phyloP scores from a whole-genome alignment of 805 yeast genomes.

The Barnettozyma botsteinii region DNA sequence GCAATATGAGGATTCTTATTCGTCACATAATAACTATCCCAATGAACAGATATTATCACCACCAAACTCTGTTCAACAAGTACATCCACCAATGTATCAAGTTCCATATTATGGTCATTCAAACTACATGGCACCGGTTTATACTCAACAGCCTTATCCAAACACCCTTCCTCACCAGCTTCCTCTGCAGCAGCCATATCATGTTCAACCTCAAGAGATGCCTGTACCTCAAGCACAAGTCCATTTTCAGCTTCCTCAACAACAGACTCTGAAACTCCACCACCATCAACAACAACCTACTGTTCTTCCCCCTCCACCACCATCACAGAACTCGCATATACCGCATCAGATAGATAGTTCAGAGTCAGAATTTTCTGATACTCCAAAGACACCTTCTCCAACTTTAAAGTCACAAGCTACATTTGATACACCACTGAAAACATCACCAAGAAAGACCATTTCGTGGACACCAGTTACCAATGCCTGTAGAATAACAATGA shows the following conservation, averaged over 20 bases:
- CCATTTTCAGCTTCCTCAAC: too few species aligned
- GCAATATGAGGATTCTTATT: neutral
- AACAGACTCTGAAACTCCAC: neutral
- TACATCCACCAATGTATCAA: neutral
- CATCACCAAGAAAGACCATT: constrained; percentile 13
- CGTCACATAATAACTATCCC: neutral
- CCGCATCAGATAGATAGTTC: constrained; percentile 18
- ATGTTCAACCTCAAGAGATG: neutral
- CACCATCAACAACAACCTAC: neutral
- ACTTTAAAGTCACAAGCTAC: constrained; percentile 32
- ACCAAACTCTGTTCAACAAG: neutral
- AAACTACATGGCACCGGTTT: too few species aligned
- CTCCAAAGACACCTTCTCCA: constrained; percentile 40
- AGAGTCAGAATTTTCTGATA: constrained; percentile 31
- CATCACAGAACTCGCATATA: neutral
- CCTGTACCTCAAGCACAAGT: neutral
- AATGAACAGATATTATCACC: neutral
- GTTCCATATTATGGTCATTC: neutral
- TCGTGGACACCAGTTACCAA: constrained; percentile 25
- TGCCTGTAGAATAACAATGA: constrained; percentile 7
- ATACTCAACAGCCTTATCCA: neutral
- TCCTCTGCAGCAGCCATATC: neutral
- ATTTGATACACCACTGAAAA: constrained; percentile 11
- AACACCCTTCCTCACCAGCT: too few species aligned
- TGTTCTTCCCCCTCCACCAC: neutral